Percentiles rank a stretch among this genome's conserved stretches.
These are phyloP conservation scores for Colletotrichum chrysophilum DNA, from an alignment of 2,329 filamentous ascomycete genomes.

Conservation along the genomic window DNA sequence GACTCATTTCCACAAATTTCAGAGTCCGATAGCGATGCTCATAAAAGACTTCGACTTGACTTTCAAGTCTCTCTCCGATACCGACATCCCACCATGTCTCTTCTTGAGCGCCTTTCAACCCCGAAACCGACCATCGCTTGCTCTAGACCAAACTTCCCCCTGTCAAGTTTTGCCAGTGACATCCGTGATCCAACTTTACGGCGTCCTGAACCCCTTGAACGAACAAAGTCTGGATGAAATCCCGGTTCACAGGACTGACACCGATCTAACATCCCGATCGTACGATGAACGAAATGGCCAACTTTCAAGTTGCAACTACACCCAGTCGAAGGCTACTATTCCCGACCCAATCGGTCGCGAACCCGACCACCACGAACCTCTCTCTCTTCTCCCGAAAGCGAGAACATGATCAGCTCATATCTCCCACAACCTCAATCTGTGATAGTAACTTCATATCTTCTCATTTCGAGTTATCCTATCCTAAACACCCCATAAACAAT, in stretches of 20 bases:
- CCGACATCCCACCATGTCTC: background rate
- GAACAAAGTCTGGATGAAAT: accelerated
- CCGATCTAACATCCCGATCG: no score
- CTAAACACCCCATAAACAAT: background rate
- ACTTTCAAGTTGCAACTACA: background rate
- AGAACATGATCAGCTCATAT: accelerated
- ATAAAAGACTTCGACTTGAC: background rate
- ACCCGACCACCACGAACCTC: background rate
- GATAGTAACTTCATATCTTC: background rate
- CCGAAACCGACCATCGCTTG: background rate
- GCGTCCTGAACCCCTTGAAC: accelerated
- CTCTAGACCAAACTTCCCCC: accelerated
- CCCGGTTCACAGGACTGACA: background rate
- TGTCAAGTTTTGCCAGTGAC: background rate
- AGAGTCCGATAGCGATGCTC: background rate
- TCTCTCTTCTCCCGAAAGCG: background rate
- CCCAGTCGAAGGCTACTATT: accelerated
- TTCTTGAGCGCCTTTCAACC: accelerated
- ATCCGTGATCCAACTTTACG: background rate
- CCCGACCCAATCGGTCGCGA: background rate
- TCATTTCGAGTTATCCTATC: background rate
- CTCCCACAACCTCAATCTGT: background rate
- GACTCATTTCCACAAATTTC: background rate
- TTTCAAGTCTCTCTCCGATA: background rate
- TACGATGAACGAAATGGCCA: accelerated